phyloP scores from a whole-genome alignment of 129 eudicot species.

The carrot (Daucus carota) region DH1_v3.0 NC_030382.2:43637001-43637500 shows the following conservation, averaged over 20 bases:
- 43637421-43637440: slow-evolving; percentile 56
- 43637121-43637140: not conserved
- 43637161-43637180: not conserved
- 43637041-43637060: no score
- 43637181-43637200: not conserved
- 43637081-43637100: not conserved
- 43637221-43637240: not conserved
- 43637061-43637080: no score
- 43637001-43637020: not conserved
- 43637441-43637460: slow-evolving; percentile 66
- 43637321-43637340: not conserved
- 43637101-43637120: not conserved
- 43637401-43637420: slow-evolving; percentile 46
- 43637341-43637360: slow-evolving; percentile 37
- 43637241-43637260: not conserved
- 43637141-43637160: not conserved
- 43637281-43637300: not conserved
- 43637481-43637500: slow-evolving; percentile 40
- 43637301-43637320: not conserved
- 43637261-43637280: not conserved
- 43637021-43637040: not conserved
- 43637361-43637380: slow-evolving; percentile 45
- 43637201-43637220: not conserved
- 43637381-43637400: slow-evolving; percentile 46
- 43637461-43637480: slow-evolving; percentile 45